These are phyloP conservation scores for Lupinus albus DNA, from an alignment of 306 rosid genomes.

Conservation along the genomic window DNA sequence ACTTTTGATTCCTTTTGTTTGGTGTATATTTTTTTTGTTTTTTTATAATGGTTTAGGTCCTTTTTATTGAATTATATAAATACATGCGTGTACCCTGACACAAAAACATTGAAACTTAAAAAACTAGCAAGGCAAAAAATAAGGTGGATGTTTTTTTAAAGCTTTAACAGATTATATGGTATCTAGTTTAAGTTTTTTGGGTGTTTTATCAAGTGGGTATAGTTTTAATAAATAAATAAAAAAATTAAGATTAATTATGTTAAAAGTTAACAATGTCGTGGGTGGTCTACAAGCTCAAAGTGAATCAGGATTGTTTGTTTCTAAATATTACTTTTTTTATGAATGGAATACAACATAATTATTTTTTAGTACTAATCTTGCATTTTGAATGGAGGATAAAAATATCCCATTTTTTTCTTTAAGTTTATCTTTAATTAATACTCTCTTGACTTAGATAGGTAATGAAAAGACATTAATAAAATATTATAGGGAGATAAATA, in stretches of 20 bases:
- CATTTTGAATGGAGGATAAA: too few species aligned
- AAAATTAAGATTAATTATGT: too few species aligned
- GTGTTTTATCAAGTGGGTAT: slow-evolving; percentile 8
- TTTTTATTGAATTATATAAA: slow-evolving; percentile 22
- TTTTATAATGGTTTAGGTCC: slow-evolving; percentile 17
- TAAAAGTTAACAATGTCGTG: background rate
- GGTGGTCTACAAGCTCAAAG: background rate
- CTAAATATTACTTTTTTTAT: slow-evolving; percentile 28
- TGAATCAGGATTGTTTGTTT: slow-evolving; percentile 26
- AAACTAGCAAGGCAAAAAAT: background rate
- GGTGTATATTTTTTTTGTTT: background rate
- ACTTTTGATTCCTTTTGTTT: slow-evolving; percentile 25
- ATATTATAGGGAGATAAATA: too few species aligned
- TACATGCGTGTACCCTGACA: slow-evolving; percentile 53
- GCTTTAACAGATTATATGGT: slow-evolving; percentile 9
- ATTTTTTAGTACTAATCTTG: background rate
- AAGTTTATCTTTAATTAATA: too few species aligned
- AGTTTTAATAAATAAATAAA: too few species aligned
- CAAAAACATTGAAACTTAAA: background rate
- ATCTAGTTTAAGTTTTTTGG: slow-evolving; percentile 18
- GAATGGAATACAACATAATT: slow-evolving; percentile 16
- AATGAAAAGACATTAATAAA: too few species aligned
- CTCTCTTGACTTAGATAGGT: too few species aligned
- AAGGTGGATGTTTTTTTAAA: slow-evolving; percentile 23
- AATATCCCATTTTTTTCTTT: too few species aligned